These are phyloP conservation scores for Aspergillus ochraceus DNA, from an alignment of 2,329 filamentous ascomycete species.

Conservation along the genomic window DNA sequence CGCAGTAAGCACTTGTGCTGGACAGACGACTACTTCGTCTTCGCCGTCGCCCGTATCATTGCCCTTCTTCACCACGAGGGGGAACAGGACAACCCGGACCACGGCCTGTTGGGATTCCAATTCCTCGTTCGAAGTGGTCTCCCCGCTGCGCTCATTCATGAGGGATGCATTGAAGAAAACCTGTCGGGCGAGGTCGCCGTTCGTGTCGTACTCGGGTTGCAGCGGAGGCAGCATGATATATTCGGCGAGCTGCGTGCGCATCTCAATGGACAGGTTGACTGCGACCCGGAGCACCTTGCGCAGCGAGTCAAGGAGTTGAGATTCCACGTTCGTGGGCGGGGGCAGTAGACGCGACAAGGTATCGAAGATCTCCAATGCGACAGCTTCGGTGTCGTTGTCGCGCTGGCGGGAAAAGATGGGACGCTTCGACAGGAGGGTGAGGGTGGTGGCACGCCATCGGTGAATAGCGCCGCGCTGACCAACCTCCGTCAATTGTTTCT, in stretches of 20 bases:
- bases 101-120: constrained; percentile 74
- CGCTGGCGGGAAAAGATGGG: constrained; percentile 79
- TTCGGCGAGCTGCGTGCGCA: constrained; percentile 94
- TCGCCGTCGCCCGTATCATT: constrained; percentile 84
- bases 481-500: constrained; percentile 87
- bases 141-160: constrained; percentile 88
- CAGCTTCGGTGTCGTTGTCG: constrained; percentile 87
- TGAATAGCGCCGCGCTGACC: constrained; percentile 87
- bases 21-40: constrained; percentile 92
- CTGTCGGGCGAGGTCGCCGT: constrained; percentile 83
- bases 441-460: constrained; percentile 93
- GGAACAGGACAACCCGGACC: constrained; percentile 91
- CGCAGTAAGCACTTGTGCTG: constrained; percentile 87
- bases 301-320: constrained; percentile 79
- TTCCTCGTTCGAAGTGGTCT: constrained; percentile 71
- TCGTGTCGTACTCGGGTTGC: constrained; percentile 90
- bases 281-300: constrained; percentile 85
- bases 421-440: constrained; percentile 81
- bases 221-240: constrained; percentile 98
- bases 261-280: constrained; percentile 88
- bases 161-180: constrained; percentile 88
- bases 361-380: constrained; percentile 87
- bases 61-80: constrained; percentile 92
- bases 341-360: constrained; percentile 82
- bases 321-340: constrained; percentile 76